These are phyloP conservation scores for Nissolia schottii DNA, from an alignment of 306 rosid genomes.

Conservation along the genomic window DNA sequence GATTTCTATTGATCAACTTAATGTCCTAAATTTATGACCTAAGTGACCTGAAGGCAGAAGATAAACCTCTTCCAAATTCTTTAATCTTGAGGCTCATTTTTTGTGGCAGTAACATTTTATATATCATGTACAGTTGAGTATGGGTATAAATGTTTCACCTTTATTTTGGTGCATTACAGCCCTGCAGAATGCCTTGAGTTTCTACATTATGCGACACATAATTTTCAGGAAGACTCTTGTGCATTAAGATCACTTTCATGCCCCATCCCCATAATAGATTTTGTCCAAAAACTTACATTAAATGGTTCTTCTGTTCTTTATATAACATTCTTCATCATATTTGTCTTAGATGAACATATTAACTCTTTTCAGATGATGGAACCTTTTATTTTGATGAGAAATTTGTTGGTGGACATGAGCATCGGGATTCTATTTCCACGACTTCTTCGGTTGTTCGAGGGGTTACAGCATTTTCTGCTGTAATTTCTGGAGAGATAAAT, in stretches of 20 bases:
- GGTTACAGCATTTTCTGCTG: slow-evolving; percentile 63
- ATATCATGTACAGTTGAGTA: slow-evolving; percentile 9
- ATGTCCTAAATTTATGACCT: not conserved
- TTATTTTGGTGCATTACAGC: not conserved
- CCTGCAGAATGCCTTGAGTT: not conserved
- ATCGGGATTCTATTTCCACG: slow-evolving; percentile 75
- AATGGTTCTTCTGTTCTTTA: not conserved
- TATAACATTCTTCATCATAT: not conserved
- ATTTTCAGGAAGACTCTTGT: not conserved
- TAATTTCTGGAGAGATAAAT: slow-evolving; percentile 65
- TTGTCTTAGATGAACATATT: not conserved
- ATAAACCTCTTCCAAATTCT: slow-evolving; percentile 11
- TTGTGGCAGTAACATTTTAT: not conserved
- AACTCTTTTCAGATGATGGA: slow-evolving; percentile 68
- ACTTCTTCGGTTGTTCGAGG: slow-evolving; percentile 95
- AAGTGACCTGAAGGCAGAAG: not conserved
- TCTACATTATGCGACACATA: not conserved
- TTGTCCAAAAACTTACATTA: not conserved
- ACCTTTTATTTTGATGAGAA: slow-evolving; percentile 85
- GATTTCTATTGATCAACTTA: slow-evolving; percentile 11
- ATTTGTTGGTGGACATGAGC: slow-evolving; percentile 59
- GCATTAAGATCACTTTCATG: not conserved
- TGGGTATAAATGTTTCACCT: not conserved
- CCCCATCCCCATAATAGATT: not conserved
- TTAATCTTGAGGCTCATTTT: not conserved